A percentile compares a stretch with the other conserved stretches of the same genome.
Conservation (phyloP, 129 eudicot genomes). For the Artemisia argyi region DNA sequence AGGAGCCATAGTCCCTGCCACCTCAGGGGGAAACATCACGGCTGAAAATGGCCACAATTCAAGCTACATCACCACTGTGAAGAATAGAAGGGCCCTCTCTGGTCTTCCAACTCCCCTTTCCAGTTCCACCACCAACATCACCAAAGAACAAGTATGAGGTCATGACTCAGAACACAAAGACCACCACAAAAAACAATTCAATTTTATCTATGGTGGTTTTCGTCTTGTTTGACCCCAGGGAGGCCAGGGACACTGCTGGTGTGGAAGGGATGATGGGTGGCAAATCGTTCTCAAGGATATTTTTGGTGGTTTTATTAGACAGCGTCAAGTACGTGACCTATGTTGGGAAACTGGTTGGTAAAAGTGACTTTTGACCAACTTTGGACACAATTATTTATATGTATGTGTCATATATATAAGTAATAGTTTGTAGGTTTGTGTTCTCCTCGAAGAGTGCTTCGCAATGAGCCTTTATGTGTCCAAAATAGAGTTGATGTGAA, state of each 20-base stretch:
- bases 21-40: too few species aligned
- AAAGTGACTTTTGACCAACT: too few species aligned
- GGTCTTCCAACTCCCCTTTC: constrained; percentile 64
- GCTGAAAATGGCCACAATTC: too few species aligned
- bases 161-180: constrained; percentile 45
- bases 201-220: constrained; percentile 85
- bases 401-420: too few species aligned
- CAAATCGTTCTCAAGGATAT: constrained; percentile 76
- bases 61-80: constrained; percentile 49
- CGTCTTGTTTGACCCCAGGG: constrained; percentile 89
- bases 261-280: constrained; percentile 66
- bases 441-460: too few species aligned
- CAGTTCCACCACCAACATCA: constrained; percentile 43
- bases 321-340: constrained; percentile 96
- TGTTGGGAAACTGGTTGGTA: too few species aligned
- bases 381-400: too few species aligned
- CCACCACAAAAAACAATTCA: constrained; percentile 40
- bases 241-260: constrained; percentile 65
- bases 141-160: constrained; percentile 43
- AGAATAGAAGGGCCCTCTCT: constrained; percentile 80
- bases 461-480: too few species aligned
- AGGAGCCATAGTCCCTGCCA: constrained; percentile 60
- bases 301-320: constrained; percentile 91
- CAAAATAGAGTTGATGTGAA: too few species aligned
- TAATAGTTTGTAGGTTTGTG: too few species aligned